These are phyloP conservation scores for Fragilaria crotonensis DNA, from an alignment of 108 stramenopile species.

Conservation along the genomic window DNA sequence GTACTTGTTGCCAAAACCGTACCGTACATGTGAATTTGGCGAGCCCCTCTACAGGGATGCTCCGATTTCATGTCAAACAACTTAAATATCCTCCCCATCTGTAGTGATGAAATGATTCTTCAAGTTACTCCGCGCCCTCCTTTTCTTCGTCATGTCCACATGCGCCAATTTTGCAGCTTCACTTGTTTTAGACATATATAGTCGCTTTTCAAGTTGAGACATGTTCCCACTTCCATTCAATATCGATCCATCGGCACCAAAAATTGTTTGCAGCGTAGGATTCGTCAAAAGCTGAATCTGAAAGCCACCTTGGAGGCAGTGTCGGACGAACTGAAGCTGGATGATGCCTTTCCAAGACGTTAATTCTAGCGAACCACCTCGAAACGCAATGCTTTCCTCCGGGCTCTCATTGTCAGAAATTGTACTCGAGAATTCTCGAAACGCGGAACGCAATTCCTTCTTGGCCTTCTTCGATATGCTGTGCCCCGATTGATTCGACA, in stretches of 20 bases:
- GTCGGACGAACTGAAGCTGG: slow-evolving; percentile 72
- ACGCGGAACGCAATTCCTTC: slow-evolving; percentile 69
- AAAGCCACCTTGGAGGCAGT: slow-evolving; percentile 79
- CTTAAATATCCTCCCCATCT: slow-evolving; percentile 57
- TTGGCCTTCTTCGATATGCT: slow-evolving; percentile 76
- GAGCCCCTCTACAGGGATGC: too few species aligned
- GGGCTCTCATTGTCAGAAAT: slow-evolving; percentile 73
- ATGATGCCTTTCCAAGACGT: slow-evolving; percentile 66
- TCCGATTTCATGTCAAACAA: too few species aligned
- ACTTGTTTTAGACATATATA: slow-evolving; percentile 60
- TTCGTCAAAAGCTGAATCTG: slow-evolving; percentile 75
- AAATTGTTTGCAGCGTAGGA: slow-evolving; percentile 64
- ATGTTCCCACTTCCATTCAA: slow-evolving; percentile 24
- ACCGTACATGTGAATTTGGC: too few species aligned
- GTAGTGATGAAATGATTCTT: slow-evolving; percentile 77
- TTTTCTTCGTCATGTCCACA: slow-evolving; percentile 47
- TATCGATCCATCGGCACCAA: slow-evolving; percentile 44
- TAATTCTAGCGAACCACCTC: slow-evolving; percentile 51
- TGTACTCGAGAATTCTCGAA: slow-evolving; percentile 73
- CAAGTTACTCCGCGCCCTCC: slow-evolving; percentile 58
- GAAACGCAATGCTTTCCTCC: slow-evolving; percentile 46
- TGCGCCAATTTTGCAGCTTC: slow-evolving; percentile 67
- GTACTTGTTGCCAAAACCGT: too few species aligned
- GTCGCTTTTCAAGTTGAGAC: slow-evolving; percentile 73
- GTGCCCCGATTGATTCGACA: slow-evolving; percentile 63